Percentiles rank a stretch among this genome's conserved stretches.
Evolutionary conservation across 164 flowering plant species (phyloP).

Genomic region (Liriodendron chinense): DNA sequence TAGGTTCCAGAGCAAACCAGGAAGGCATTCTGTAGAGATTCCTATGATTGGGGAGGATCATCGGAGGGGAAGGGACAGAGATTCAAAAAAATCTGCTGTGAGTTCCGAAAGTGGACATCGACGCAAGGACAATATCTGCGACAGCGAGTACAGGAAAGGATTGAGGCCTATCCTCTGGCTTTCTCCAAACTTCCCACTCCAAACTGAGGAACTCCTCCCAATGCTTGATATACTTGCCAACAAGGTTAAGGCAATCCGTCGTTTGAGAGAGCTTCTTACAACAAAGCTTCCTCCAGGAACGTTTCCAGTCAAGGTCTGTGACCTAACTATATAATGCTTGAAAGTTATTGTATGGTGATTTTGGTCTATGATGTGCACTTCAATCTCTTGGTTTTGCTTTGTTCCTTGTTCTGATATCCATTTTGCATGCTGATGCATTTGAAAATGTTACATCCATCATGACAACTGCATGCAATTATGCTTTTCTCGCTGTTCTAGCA

Average conservation of each 20-base stretch:
- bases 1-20: slow-evolving; percentile 48
- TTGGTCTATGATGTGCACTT: not conserved
- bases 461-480: not conserved
- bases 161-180: slow-evolving; percentile 98
- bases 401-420: not conserved
- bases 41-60: slow-evolving; percentile 50
- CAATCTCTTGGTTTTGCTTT: not conserved
- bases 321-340: not conserved
- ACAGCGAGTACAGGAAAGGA: slow-evolving; percentile 94
- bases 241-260: slow-evolving; percentile 96
- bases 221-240: slow-evolving; percentile 95
- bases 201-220: slow-evolving; percentile 87
- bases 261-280: slow-evolving; percentile 86
- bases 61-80: slow-evolving; percentile 43
- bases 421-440: not conserved
- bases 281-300: slow-evolving; percentile 94
- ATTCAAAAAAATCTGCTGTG: slow-evolving; percentile 33
- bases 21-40: slow-evolving; percentile 76
- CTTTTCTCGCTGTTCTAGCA: not conserved
- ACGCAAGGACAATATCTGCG: slow-evolving; percentile 59
- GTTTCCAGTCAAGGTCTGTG: slow-evolving; percentile 85
- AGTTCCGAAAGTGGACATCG: slow-evolving; percentile 39
- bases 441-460: not conserved
- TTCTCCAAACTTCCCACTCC: slow-evolving; percentile 77
- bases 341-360: too few species aligned